Evolutionary conservation across 176 grass and related monocot genomes (phyloP), one percentile per base, ranked within the genome.

Genomic region (Phyllostachys edulis): DNA sequence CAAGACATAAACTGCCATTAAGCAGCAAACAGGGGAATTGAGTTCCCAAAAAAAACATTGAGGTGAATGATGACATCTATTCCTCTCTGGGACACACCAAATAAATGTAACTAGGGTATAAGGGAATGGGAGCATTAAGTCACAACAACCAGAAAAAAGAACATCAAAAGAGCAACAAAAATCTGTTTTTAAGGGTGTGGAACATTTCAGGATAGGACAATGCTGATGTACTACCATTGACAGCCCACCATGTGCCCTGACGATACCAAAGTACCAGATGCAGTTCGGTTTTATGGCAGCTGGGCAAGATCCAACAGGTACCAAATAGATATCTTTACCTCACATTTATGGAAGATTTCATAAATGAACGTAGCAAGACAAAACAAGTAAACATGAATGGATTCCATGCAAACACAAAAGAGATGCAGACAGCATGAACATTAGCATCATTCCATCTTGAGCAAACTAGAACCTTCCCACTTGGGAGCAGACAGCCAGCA

Each of bases 201-300:
- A 56, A 18, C 61, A 80, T 69, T 87, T 87, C 85, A 80, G 80
- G 40, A 50, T 16, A 74, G 75, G 80, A 75, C 76, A 51, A 29
- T 69, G 80, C 75, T 84, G 80, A 84, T 70, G 80, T 78, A 73
- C 37, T 66, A 83, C 32, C 52, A 55, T 23, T 81, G 77, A 69
- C 61, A 69, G 24, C 42, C 54, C 24, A 56, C 78, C 77, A 89
- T 85, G 78, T 85, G 52, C 64, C 52, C 63, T 77, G 44, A 72
- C 72, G 21, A 77, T 52, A 37, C 21, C 79, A 23, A 13, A 59
- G 78, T 67, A 68, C 68, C 27, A 42, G 26, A 63, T 12, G 67
- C 50, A 42, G 16, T 20, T 18, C 54, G 38, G 26, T 75, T 84
- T 77, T 37, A 84, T 75, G 69, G 77, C 14, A 40, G 37, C 69